Evolutionary conservation across 2,329 filamentous ascomycete species (phyloP), one percentile per base, ranked within the genome.

Genomic region (Calonectria pteridis): DNA sequence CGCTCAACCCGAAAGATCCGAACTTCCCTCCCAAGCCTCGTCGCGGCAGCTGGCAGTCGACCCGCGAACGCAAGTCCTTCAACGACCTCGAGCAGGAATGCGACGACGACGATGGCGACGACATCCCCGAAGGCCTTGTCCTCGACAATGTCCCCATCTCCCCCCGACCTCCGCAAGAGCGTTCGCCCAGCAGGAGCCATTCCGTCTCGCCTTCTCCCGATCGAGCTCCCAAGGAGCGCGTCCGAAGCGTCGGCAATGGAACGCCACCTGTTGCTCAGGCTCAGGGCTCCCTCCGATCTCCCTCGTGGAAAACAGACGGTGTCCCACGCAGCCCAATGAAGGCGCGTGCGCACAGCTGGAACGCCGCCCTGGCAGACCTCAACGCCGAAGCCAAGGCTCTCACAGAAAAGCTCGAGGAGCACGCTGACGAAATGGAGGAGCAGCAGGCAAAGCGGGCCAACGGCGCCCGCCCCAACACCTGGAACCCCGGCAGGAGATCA

Each of bases 91-190:
- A 97, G 82, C 90, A 91, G 69, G 94, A 96, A 81, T 96, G 90
- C 74, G 92, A 95, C 78, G 91, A 93, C 65, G 93, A 96, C 77
- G 93, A 95, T 68, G 92, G 91, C 67, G 93, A 92, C 68, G 94
- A 95, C 80, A 93, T 97, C 35, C 94, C 94, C 0, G 94, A 96
- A 31, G 94, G 94, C 68, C 90, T 94, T 29, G 89, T 95, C 67
- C 89, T 97, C 59, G 94, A 95, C 84, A 97, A 97, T 76, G 93
- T 97, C 2, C 94, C 94, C 6, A 91, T 97, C 58, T 96, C 94
- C 0, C 94, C 94, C n/a, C 88, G 92, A 2, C 91, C 91, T 2
- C 86, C 86, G 1, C 86, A 86, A 29, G 90, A 93, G 74, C 87
- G 92, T 20, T 84, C 88, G 0, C 86, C 86, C 9, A 93, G 89